Evolutionary conservation across 257 asterid species (phyloP).

Genomic region (Haberlea rhodopensis): DNA sequence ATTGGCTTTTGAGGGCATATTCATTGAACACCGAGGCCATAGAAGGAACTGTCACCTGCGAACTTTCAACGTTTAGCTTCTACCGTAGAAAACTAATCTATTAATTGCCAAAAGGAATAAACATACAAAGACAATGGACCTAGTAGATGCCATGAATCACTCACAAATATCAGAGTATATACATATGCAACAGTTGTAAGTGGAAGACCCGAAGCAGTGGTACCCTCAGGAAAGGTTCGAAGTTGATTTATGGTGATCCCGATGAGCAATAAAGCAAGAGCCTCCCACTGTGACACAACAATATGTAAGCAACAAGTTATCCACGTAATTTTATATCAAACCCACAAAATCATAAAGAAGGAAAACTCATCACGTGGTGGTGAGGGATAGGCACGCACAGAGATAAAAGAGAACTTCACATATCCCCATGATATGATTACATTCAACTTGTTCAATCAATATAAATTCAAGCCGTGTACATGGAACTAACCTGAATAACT

Average conservation of each 20-base stretch:
- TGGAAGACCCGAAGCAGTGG: slow-evolving; percentile 80
- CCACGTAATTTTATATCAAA: not conserved
- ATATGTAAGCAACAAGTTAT: slow-evolving; percentile 22
- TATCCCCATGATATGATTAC: too few relatives aligned
- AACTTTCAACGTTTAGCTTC: slow-evolving; percentile 23
- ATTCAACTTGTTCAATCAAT: too few relatives aligned
- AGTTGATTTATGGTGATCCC: slow-evolving; percentile 94
- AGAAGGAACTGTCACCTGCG: slow-evolving; percentile 93
- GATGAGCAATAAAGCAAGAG: slow-evolving; percentile 93
- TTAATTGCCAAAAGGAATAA: not conserved
- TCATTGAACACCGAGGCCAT: slow-evolving; percentile 97
- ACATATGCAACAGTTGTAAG: slow-evolving; percentile 77
- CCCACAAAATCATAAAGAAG: too few relatives aligned
- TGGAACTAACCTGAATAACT: too few relatives aligned
- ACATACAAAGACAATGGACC: not conserved
- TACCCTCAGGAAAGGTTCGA: slow-evolving; percentile 75
- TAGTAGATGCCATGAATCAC: slow-evolving; percentile 39
- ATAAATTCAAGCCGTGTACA: too few relatives aligned
- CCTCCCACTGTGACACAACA: slow-evolving; percentile 76
- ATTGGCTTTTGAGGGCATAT: slow-evolving; percentile 95
- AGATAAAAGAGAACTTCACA: too few relatives aligned
- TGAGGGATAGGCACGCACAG: too few relatives aligned
- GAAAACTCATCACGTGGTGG: too few relatives aligned
- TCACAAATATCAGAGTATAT: slow-evolving; percentile 85
- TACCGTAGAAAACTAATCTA: slow-evolving; percentile 17